Evolutionary conservation across 2,329 filamentous ascomycete genomes (phyloP).

Genomic region (Metarhizium anisopliae): DNA sequence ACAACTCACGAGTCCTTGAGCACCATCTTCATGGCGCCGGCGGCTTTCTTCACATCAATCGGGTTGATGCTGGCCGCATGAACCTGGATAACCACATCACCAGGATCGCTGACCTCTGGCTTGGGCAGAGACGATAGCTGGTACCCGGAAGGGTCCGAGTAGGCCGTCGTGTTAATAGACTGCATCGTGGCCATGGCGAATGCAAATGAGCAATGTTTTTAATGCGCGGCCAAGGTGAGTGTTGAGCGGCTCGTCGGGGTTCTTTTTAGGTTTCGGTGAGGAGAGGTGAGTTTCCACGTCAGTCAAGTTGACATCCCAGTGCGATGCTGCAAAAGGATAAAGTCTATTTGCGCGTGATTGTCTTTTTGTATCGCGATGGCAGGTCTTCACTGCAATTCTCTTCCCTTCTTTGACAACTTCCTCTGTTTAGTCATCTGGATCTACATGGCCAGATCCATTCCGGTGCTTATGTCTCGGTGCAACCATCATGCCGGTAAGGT

Average conservation of each 20-base stretch:
- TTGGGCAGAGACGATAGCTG: constrained; percentile 11
- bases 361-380: too few species aligned
- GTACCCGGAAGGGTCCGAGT: constrained; percentile 13
- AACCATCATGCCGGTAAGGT: not conserved
- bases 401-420: not conserved
- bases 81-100: constrained; percentile 27
- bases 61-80: constrained; percentile 36
- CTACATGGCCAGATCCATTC: not conserved
- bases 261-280: not conserved
- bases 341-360: too few species aligned
- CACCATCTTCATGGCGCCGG: constrained; percentile 23
- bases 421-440: not conserved
- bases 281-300: not conserved
- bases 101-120: constrained; percentile 12
- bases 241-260: not conserved
- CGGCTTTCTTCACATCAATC: constrained; percentile 32
- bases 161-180: constrained; percentile 10
- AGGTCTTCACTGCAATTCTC: not conserved
- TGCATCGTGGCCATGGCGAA: constrained; percentile 10
- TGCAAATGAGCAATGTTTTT: not conserved
- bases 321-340: not conserved
- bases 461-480: not conserved
- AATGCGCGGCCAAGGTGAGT: not conserved
- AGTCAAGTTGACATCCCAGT: not conserved
- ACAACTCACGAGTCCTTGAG: constrained; percentile 20